Conservation (phyloP, 73 alveolate genomes). For the Breviolum minutum region DNA sequence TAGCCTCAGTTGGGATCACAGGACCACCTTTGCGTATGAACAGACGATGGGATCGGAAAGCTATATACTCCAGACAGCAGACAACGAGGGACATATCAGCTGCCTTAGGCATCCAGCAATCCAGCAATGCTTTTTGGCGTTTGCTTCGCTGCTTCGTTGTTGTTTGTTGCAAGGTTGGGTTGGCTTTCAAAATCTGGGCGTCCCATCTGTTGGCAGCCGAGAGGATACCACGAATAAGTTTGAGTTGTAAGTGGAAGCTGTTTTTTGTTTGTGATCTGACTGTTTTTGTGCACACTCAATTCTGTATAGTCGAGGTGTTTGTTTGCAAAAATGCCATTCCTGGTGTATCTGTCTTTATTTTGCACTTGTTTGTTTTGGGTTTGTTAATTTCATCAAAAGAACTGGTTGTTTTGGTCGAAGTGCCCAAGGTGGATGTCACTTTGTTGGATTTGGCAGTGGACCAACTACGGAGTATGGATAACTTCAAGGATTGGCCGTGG, state of each 20-base stretch:
- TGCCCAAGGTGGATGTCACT: slow-evolving; percentile 35
- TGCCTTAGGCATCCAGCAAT: too few species aligned
- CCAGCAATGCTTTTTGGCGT: too few species aligned
- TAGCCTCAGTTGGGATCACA: slow-evolving; percentile 21
- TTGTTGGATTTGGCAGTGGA: slow-evolving; percentile 42
- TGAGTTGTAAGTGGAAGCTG: neutral
- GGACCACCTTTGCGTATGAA: too few species aligned
- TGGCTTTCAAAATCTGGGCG: slow-evolving; percentile 48
- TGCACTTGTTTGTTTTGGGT: neutral
- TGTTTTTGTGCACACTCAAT: too few species aligned
- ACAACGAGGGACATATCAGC: too few species aligned
- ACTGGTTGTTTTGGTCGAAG: neutral
- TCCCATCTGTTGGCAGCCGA: slow-evolving; percentile 29
- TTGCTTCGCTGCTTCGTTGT: too few species aligned
- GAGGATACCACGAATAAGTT: neutral
- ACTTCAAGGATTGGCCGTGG: slow-evolving; percentile 11
- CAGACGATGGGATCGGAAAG: too few species aligned
- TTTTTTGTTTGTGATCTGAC: too few species aligned
- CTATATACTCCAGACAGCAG: too few species aligned
- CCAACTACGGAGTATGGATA: slow-evolving; percentile 72
- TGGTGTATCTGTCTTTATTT: too few species aligned
- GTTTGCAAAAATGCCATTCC: neutral
- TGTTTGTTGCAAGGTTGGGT: slow-evolving; percentile 34
- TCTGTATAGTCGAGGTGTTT: too few species aligned
- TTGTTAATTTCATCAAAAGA: neutral